Base-by-base conservation (phyloP, 768 basidiomycete species). In the Tylopilus cervinicoccineus region DNA sequence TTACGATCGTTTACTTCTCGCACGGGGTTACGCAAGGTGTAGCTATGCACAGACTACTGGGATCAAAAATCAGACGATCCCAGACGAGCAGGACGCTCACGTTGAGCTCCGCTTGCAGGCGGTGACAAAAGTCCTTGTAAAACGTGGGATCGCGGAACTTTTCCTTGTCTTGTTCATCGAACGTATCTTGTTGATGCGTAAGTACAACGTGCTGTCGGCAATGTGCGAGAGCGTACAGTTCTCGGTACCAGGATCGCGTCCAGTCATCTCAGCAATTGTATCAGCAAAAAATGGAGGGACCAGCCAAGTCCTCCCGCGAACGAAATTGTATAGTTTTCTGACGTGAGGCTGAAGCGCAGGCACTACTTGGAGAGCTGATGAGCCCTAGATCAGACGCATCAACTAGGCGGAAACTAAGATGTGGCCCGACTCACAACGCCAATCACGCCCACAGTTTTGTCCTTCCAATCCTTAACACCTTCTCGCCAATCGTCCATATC, bases 361-460 rank as follows among this genome's bases (percentile, higher is more conserved):
- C 0, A 83, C 77, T 5, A 81, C 74, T 52, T 84, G 81, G 29
- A 83, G 72, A 7, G 78, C 81, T 23, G 81, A 80, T 5, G 81
- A 83, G 4, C 81, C 81, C 81, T 83, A 38, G 10, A 50, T n/a
- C 5, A 19, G 6, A 38, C 23, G 2, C 37, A 19, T 16, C 10
- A 4, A 32, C 28, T 17, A 1, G 31, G 24, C 19, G 2, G 17
- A 31, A 26, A 32, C 13, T 2, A 40, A 19, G 12, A n/a, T 17
- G 4, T n/a, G 20, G 7, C 7, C 9, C n/a, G 12, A 43, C 47
- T 55, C 57, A 80, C 80, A n/a, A 79, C 78, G 28, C 82, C 82
- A 40, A 83, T 77, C 6, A 83, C 73, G 12, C 74, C 81, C 14
- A 83, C 76, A 17, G 53, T 68, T 64, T 81, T 82, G 45, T 74